Evolutionary conservation across 768 basidiomycete genomes (phyloP), one percentile per base, ranked within the genome.

Genomic region (Tricholomella constricta): DNA sequence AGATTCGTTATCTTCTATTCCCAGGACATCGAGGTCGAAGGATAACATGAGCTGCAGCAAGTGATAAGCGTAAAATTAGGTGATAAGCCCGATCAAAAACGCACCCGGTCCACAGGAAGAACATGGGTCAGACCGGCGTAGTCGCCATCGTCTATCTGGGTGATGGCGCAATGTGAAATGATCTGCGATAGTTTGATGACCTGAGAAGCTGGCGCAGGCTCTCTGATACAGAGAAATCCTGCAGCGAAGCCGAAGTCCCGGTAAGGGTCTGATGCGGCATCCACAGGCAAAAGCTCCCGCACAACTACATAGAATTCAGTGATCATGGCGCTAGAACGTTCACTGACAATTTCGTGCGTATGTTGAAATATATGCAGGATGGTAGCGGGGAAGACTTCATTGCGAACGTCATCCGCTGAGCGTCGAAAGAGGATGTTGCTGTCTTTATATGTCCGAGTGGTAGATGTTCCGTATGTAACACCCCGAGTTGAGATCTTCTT

Each of bases 341-440:
- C 40, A 23, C 14, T 10, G 26, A 6, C 27, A 8, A 23, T 2
- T 12, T 41, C 22, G 22, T 44, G 29, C 2, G 51, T 17, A 19
- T 52, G 35, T 40, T 46, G 45, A 27, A 53, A 53, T 6, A 53
- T 53, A 11, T 31, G 17, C 8, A 25, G 22, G 22, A 53, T 47
- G 10, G 26, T 27, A 6, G 27, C 45, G 5, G 52, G 34, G 34
- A 10, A 4, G 4, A 29, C 12, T 7, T 51, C 41, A 2, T 34
- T 20, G 31, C 4, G 4, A 17, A 15, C 22, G 29, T 40, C 36
- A 23, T 31, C 36, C 12, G 12, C 6, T 7, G 44, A 26, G 20
- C 7, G 36, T 3, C 22, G 34, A 27, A 55, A 55, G 1, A 55
- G 17, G 26, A 55, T 45, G 19, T 48, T 50, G 27, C 54, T 55